These are phyloP conservation scores for Mortierella sp. DNA, from an alignment of 371 early-diverging fungal species.

Conservation along the genomic window DNA sequence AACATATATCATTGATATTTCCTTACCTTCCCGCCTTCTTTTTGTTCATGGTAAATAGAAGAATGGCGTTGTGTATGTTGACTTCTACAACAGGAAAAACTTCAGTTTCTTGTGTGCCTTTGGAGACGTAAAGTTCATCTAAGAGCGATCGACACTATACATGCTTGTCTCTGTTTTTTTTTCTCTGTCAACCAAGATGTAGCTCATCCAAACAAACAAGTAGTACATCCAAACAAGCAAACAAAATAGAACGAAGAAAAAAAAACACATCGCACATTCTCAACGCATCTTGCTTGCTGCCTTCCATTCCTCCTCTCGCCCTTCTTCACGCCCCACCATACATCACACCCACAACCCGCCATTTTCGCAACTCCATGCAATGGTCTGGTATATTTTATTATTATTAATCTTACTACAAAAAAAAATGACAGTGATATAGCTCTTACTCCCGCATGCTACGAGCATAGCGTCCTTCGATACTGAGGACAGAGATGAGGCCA, in stretches of 20 bases:
- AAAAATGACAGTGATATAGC: not conserved
- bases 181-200: too few species aligned
- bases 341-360: too few species aligned
- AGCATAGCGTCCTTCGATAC: slow-evolving; percentile 59
- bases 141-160: not conserved
- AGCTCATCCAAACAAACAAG: too few species aligned
- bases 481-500: slow-evolving; percentile 63
- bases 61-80: not conserved
- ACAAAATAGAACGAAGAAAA: too few species aligned
- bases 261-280: too few species aligned
- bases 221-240: too few species aligned
- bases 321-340: too few species aligned
- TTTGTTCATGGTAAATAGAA: not conserved
- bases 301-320: too few species aligned
- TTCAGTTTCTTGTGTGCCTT: not conserved
- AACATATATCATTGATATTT: not conserved
- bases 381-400: not conserved
- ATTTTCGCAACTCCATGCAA: not conserved
- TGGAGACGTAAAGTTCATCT: not conserved
- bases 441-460: slow-evolving; percentile 32
- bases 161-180: not conserved
- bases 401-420: not conserved
- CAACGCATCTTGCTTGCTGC: too few species aligned
- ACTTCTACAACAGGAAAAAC: not conserved
- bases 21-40: not conserved